Evolutionary conservation across 2,329 filamentous ascomycete genomes (phyloP).

Genomic region (Xylaria sp.): DNA sequence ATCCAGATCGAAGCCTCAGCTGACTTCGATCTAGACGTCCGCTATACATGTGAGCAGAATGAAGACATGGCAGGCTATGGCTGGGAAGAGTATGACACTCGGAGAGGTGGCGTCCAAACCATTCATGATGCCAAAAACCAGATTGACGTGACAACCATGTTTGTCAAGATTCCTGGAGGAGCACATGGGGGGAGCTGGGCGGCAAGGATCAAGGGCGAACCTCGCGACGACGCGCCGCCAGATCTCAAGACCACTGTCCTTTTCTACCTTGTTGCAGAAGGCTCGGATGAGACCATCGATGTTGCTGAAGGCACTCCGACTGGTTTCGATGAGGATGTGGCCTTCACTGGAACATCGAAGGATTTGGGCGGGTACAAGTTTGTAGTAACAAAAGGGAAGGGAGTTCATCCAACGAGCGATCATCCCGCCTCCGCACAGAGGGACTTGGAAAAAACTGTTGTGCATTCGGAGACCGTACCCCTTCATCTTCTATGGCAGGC

Average conservation of each 20-base stretch:
- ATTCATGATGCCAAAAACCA: constrained; percentile 91
- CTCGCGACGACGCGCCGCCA: constrained; percentile 73
- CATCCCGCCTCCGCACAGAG: constrained; percentile 75
- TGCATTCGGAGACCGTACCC: constrained; percentile 75
- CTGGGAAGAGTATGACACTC: constrained; percentile 96
- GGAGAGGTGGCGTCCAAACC: constrained; percentile 85
- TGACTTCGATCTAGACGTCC: constrained; percentile 68
- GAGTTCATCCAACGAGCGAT: constrained; percentile 68
- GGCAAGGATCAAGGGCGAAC: constrained; percentile 83
- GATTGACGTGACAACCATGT: constrained; percentile 90
- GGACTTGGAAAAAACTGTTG: constrained; percentile 78
- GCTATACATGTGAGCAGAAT: constrained; percentile 95
- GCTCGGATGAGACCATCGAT: constrained; percentile 70
- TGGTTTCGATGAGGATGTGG: constrained; percentile 70
- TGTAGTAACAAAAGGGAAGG: constrained; percentile 75
- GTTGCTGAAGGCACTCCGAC: constrained; percentile 62
- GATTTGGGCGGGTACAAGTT: constrained; percentile 84
- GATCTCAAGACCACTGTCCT: constrained; percentile 80
- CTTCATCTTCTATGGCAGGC: constrained; percentile 83
- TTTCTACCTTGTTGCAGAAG: constrained; percentile 86
- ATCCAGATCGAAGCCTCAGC: not conserved
- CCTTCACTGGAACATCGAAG: constrained; percentile 74
- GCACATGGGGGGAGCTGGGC: constrained; percentile 91
- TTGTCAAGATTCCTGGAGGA: constrained; percentile 91
- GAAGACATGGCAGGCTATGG: constrained; percentile 95